phyloP scores from a whole-genome alignment of 495 filamentous ascomycete species.

The Xylaria grammica region DNA sequence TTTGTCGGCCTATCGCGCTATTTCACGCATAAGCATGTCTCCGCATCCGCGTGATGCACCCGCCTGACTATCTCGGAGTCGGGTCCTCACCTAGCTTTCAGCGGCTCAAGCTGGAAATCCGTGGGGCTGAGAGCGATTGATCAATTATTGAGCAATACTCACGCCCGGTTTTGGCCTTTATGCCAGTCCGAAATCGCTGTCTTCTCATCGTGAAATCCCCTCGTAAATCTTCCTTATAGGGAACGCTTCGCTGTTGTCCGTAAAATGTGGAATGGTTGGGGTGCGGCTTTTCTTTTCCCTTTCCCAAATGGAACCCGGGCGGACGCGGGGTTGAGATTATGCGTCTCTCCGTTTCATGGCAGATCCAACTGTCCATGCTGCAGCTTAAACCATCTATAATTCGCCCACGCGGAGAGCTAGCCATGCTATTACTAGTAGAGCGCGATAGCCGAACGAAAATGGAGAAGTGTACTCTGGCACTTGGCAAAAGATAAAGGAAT shows the following conservation, averaged over 20 bases:
- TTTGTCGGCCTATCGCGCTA: background rate
- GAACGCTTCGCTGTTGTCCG: too few relatives aligned
- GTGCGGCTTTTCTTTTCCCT: background rate
- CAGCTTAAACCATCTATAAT: background rate
- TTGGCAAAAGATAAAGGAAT: background rate
- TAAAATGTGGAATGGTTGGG: too few relatives aligned
- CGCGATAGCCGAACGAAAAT: conserved; percentile 9
- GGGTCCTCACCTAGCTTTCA: conserved; percentile 6
- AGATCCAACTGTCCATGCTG: background rate
- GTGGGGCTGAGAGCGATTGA: conserved; percentile 9
- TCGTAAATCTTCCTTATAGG: too few relatives aligned
- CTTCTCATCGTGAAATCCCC: background rate
- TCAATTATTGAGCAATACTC: conserved; percentile 2
- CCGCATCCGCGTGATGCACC: conserved; percentile 9
- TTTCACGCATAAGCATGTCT: background rate
- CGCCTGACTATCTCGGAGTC: background rate
- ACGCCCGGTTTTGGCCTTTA: background rate
- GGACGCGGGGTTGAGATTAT: conserved; percentile 5
- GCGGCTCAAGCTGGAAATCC: conserved; percentile 22
- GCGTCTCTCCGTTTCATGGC: background rate
- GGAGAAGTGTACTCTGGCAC: background rate
- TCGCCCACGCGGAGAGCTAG: background rate
- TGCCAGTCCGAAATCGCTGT: conserved; percentile 12
- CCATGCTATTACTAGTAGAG: background rate
- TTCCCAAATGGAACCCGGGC: background rate